These are phyloP conservation scores for Aspergillus unguis DNA, from an alignment of 2,329 filamentous ascomycete species.

Conservation along the genomic window DNA sequence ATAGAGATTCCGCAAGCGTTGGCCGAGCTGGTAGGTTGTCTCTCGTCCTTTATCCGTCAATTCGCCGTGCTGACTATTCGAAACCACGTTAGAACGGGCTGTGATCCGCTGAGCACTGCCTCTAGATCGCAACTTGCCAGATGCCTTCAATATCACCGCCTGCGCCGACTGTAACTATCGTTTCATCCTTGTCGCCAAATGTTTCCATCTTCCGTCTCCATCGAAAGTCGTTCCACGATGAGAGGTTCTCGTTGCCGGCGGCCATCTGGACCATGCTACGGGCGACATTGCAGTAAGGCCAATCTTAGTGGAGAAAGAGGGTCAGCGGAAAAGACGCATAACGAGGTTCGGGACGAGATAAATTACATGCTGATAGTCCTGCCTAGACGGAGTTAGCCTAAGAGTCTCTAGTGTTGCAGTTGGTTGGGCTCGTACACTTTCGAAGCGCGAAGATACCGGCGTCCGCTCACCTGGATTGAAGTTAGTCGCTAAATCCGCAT, in stretches of 20 bases:
- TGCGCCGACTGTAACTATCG: slow-evolving; percentile 66
- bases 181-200: slow-evolving; percentile 68
- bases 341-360: not conserved
- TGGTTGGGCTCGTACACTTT: slow-evolving; percentile 54
- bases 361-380: slow-evolving; percentile 48
- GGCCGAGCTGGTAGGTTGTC: slow-evolving; percentile 67
- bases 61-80: slow-evolving; percentile 55
- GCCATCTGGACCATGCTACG: slow-evolving; percentile 65
- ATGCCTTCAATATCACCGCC: slow-evolving; percentile 70
- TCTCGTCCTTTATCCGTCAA: slow-evolving; percentile 71
- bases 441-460: slow-evolving; percentile 82
- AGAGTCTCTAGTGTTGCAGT: not conserved
- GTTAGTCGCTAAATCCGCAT: slow-evolving; percentile 1
- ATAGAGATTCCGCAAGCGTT: slow-evolving; percentile 67
- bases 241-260: slow-evolving; percentile 51
- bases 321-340: slow-evolving; percentile 1
- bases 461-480: slow-evolving; percentile 62
- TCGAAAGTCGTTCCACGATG: slow-evolving; percentile 56
- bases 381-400: slow-evolving; percentile 37
- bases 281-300: slow-evolving; percentile 86
- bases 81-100: slow-evolving; percentile 13
- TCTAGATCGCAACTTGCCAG: slow-evolving; percentile 58
- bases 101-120: not conserved
- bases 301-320: slow-evolving; percentile 48
- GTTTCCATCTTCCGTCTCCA: slow-evolving; percentile 76